Evolutionary conservation across 805 yeast genomes (phyloP), one percentile per base, ranked within the genome.

Genomic region (Pichia nanzhaoensis): DNA sequence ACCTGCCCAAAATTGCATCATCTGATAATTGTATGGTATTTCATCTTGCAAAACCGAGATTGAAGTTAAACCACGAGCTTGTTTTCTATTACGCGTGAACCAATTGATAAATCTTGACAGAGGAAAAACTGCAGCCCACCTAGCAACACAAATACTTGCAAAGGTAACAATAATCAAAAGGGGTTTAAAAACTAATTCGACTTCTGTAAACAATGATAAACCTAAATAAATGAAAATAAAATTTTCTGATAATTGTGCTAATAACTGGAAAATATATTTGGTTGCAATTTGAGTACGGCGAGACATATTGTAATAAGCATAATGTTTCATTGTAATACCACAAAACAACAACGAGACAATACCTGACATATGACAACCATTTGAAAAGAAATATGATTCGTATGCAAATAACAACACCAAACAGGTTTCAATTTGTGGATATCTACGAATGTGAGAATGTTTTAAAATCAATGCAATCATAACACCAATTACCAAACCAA

Each of bases 1-100:
- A 3, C 99, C 99, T 2, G 99, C 99, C 99, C 99, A 93, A 63
- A 93, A 93, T 41, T 91, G 88, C 99, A 93, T 93, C 86, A 89
- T 88, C 67, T 93, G 99, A 64, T 93, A 93, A 50, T 84, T 87
- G 57, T 87, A 91, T 21, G 96, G 93, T 50, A 93, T 89, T 66
- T 91, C 98, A 56, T 89, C 96, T 2, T 85, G 84, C 10, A 74
- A 66, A 2, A 55, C 39, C 8, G 53, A 33, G 2, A 72, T 56
- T 27, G 57, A 41, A 21, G 41, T 37, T 13, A 52, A 57, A 60
- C 78, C 80, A 42, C 65, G 55, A 19, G 78, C 71, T 48, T 75
- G 73, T 19, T 76, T 70, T 53, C 81, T 75, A 12, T 84, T 69
- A 39, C 82, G 73, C 53, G 79, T 74, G 45, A 87, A 73, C 76